These are phyloP conservation scores for Talaromyces islandicus DNA, from an alignment of 2,329 filamentous ascomycete species.

Conservation along the genomic window DNA sequence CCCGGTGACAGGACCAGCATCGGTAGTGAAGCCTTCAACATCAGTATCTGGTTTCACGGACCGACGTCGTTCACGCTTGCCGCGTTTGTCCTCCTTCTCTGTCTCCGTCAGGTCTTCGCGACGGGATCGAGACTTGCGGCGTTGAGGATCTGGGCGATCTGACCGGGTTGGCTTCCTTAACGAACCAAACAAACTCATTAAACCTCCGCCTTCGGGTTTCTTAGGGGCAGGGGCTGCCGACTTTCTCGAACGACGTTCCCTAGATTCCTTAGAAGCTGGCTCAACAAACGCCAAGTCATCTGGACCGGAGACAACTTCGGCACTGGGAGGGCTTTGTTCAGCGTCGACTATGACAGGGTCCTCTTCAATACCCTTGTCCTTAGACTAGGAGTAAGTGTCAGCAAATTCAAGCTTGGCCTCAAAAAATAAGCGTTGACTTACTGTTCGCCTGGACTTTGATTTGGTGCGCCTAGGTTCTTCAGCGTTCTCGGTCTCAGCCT, in stretches of 20 bases:
- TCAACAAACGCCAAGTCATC: slow-evolving; percentile 50
- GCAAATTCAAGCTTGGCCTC: background rate
- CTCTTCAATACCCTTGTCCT: slow-evolving; percentile 21
- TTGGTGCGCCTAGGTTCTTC: slow-evolving; percentile 15
- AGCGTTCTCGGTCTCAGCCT: slow-evolving; percentile 29
- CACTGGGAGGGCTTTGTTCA: slow-evolving; percentile 39
- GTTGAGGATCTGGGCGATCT: slow-evolving; percentile 26
- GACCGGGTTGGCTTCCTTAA: slow-evolving; percentile 23
- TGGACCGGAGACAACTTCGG: slow-evolving; percentile 40
- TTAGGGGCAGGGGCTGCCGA: slow-evolving; percentile 50
- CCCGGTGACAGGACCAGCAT: slow-evolving; percentile 33
- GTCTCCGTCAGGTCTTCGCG: slow-evolving; percentile 33
- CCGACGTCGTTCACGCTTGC: slow-evolving; percentile 31
- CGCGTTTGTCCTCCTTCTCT: slow-evolving; percentile 28
- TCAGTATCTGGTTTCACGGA: slow-evolving; percentile 44
- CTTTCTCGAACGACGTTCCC: slow-evolving; percentile 52
- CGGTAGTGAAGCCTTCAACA: slow-evolving; percentile 41
- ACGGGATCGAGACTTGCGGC: slow-evolving; percentile 30
- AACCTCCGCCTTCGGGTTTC: slow-evolving; percentile 49
- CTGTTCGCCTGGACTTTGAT: slow-evolving; percentile 6
- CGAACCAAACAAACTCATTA: slow-evolving; percentile 59
- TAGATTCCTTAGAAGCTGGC: slow-evolving; percentile 33
- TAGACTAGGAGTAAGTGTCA: slow-evolving; percentile 4
- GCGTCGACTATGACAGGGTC: slow-evolving; percentile 52
- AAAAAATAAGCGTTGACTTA: background rate